These are phyloP conservation scores for Heracleum sosnowskyi DNA, from an alignment of 129 eudicot species.

Conservation along the genomic window DNA sequence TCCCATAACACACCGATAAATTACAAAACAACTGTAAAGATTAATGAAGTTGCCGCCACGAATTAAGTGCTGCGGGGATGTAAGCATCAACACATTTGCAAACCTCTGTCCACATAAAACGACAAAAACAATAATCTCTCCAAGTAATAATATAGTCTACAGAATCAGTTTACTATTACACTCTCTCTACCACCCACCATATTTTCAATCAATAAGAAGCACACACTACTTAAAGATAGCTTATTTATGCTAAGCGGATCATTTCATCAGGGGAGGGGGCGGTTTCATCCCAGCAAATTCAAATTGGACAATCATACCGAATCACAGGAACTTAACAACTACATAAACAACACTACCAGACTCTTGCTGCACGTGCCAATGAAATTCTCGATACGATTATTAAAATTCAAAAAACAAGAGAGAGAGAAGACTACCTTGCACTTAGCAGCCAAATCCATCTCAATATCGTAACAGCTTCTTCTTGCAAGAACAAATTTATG, in stretches of 20 bases:
- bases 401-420: not conserved
- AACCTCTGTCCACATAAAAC: not conserved
- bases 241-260: not conserved
- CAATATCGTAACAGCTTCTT: not conserved
- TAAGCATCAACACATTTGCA: not conserved
- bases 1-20: not conserved
- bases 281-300: not conserved
- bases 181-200: not conserved
- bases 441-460: slow-evolving; percentile 73
- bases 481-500: not conserved
- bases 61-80: not conserved
- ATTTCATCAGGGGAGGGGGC: not conserved
- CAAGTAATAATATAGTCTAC: not conserved
- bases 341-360: not conserved
- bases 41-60: not conserved
- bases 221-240: not conserved
- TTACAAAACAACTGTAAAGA: not conserved
- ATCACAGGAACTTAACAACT: too few relatives aligned
- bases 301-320: too few relatives aligned
- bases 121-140: not conserved
- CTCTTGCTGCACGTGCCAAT: not conserved
- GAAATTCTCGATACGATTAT: not conserved
- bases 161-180: not conserved
- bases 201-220: not conserved
- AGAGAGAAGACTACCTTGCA: slow-evolving; percentile 72